Base-by-base conservation (phyloP, 345 rosid genomes). In the Eucalyptus polybractea region DNA sequence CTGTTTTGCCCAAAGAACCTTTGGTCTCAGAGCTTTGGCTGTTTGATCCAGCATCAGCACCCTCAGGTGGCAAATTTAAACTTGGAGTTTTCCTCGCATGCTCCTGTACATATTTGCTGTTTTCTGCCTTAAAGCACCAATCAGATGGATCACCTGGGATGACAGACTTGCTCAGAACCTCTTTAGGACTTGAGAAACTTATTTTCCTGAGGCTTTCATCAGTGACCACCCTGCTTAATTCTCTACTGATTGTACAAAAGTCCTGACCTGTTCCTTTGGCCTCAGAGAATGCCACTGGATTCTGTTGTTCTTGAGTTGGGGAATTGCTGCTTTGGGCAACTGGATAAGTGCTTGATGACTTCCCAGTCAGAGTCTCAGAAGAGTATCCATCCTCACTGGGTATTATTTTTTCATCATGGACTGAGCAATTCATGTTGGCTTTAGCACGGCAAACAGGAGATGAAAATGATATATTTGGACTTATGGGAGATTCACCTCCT, bases 361-460 rank as follows among this genome's bases (percentile, higher is more conserved):
- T 88, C 50, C 53, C 88, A 50, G 87, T 90, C 51, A 31, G 58
- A 80, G 89, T 50, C 49, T 88, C 80, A 16, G 92, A 89, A 13
- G 31, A 15, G 54, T 60, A 29, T 40, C 81, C 62, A 60, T 85
- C 90, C 91, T 87, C 91, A 24, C n/a, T 89, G 87, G 47, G 87
- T 86, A 67, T 80, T 56, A 72, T 92, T 51, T 85, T 89, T 51
- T 86, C 92, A 53, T 24, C 90, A 86, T 90, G 92, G 87, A 72
- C 80, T 40, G 53, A 56, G 87, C 90, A 90, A 62, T 83, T 93
- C 33, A 27, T n/a, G 88, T 91, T 87, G 58, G 91, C 90, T 89
- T 93, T 90, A 87, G 89, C 89, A 50, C 92, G 89, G 92, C 91
- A 67, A 89, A 90, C 87, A 45, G 92, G 93, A 15, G 95, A 89